Conservation (phyloP, 2,329 filamentous ascomycete genomes). For the Cordyceps javanica region DNA sequence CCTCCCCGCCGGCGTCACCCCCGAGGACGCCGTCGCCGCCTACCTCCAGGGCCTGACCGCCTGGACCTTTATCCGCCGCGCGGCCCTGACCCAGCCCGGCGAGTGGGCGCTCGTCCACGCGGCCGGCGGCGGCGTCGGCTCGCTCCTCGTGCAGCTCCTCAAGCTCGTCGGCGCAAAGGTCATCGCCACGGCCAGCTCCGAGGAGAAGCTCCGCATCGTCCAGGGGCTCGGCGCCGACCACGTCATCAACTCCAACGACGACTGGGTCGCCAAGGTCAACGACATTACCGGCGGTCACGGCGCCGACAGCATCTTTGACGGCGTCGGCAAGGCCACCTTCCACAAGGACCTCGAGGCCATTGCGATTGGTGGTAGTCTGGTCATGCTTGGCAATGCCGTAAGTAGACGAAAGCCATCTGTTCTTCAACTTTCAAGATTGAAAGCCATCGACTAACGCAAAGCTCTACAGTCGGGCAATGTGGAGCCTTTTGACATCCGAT, state of each 20-base stretch:
- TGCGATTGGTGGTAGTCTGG: conserved; percentile 68
- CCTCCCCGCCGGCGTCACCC: conserved; percentile 56
- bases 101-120: conserved; percentile 83
- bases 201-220: conserved; percentile 66
- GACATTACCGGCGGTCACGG: conserved; percentile 69
- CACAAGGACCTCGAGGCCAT: conserved; percentile 69
- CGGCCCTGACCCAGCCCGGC: conserved; percentile 65
- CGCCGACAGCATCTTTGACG: conserved; percentile 74
- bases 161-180: conserved; percentile 65
- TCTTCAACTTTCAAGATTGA: neutral
- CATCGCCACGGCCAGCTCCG: conserved; percentile 72
- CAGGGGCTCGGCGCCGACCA: conserved; percentile 64
- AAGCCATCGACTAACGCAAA: conserved; percentile 12
- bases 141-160: conserved; percentile 70
- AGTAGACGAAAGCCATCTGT: no score
- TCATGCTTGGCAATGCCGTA: conserved; percentile 75
- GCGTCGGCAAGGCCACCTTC: conserved; percentile 80
- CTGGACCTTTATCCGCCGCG: conserved; percentile 70
- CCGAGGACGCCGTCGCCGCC: conserved; percentile 59
- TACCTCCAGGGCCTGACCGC: conserved; percentile 82
- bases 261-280: conserved; percentile 50
- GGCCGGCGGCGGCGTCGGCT: conserved; percentile 75
- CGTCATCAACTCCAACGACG: conserved; percentile 63
- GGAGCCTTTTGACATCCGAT: conserved; percentile 52
- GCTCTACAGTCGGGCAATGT: conserved; percentile 56